Evolutionary conservation across 768 basidiomycete species (phyloP).

Genomic region (Tylopilus rubrobrunneus): DNA sequence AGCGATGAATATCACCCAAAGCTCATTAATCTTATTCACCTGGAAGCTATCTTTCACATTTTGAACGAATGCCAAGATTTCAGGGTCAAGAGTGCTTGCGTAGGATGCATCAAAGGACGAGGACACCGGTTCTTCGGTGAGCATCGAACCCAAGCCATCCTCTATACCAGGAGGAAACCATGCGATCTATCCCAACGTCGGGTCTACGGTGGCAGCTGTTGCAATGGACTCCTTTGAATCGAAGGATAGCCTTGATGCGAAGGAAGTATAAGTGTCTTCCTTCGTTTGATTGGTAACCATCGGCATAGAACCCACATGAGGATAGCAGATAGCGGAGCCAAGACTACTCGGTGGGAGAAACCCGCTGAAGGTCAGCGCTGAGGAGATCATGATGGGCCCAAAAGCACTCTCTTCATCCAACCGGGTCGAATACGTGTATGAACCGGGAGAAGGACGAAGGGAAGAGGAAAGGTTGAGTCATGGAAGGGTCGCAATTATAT

Average conservation of each 20-base stretch:
- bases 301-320: too few relatives aligned
- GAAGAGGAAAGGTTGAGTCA: neutral
- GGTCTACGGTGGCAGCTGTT: neutral
- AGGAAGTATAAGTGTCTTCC: neutral
- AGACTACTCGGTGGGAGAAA: neutral
- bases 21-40: neutral
- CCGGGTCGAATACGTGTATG: rapidly evolving
- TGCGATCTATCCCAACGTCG: neutral
- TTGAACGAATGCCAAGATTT: neutral
- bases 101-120: neutral
- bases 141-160: neutral
- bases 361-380: too few relatives aligned
- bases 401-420: neutral
- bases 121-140: neutral
- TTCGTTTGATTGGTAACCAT: neutral
- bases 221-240: too few relatives aligned
- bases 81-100: neutral
- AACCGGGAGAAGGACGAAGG: neutral
- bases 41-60: neutral
- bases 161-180: neutral
- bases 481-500: neutral
- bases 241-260: neutral
- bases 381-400: neutral
- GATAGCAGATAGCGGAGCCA: neutral
- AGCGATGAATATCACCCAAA: neutral